Evolutionary conservation across 345 rosid species (phyloP), one percentile per base, ranked within the genome.

Genomic region (Linum lewisii): DNA sequence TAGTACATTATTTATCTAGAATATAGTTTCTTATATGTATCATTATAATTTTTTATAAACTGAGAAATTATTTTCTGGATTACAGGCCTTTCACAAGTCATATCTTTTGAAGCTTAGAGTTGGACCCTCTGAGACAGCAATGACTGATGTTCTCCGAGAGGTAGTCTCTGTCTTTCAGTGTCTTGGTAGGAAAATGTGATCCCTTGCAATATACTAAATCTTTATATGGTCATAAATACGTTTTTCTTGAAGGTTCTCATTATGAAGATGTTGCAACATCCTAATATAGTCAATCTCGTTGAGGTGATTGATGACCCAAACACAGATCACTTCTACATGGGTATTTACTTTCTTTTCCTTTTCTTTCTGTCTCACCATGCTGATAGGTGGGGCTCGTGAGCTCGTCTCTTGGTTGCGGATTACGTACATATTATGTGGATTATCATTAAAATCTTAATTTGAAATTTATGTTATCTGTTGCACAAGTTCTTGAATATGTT

Each of bases 291-390:
- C 59, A 94, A 94, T 81, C 92, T 94, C 65, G 44, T 85, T 67
- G 97, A 94, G 82, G 97, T 94, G 82, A 94, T 94, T 76, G 90
- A 94, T 87, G 99, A 94, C 81, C 88, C 92, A 18, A 81, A 73
- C 66, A 67, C 88, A 54, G 99, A 94, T 81, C 90, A 85, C 75
- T 94, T 89, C 75, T 94, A 94, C 88, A 90, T 94, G 96, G 97
- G 99, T 93, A 82, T 65, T 61, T 59, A 51, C 58, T 59, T 63
- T 59, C 24, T 38, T 20, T 37, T 32, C 4, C 9, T 57, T 15
- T 0, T 36, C 13, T 19, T 36, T 62, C 22, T 29, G 29, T 37
- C 51, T 51, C 24, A 20, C 2, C 49, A 10, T 60, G 62, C 66
- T 57, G 23, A 38, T 59, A 54, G 54, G n/a, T 37, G 29, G 63